These are phyloP conservation scores for Chondrus crispus DNA, from an alignment of 23 red algal species.

Conservation along the genomic window DNA sequence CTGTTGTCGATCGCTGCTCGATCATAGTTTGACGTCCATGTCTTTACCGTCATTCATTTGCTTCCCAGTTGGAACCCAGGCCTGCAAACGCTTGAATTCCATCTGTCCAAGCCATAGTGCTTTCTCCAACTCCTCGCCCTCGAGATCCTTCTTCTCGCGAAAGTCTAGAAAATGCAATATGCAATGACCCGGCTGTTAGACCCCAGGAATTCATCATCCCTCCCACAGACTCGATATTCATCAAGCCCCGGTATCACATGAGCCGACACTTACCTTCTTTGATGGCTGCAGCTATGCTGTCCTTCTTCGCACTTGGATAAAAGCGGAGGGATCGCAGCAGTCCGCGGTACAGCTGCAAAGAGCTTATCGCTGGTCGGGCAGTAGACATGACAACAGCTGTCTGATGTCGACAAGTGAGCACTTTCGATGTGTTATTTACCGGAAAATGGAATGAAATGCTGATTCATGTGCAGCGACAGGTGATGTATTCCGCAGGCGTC, in stretches of 20 bases:
- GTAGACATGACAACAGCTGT: too few relatives aligned
- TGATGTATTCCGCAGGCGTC: too few relatives aligned
- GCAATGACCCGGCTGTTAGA: not conserved
- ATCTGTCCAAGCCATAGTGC: constrained; percentile 55
- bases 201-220: not conserved
- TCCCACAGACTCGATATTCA: not conserved
- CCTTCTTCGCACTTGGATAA: constrained; percentile 42
- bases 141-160: constrained; percentile 34
- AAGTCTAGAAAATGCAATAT: not conserved
- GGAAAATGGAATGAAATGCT: too few relatives aligned
- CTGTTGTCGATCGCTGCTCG: too few relatives aligned
- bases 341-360: constrained; percentile 19
- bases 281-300: constrained; percentile 4
- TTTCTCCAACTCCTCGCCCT: constrained; percentile 40
- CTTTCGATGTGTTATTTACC: too few relatives aligned
- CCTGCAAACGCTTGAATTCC: constrained; percentile 47
- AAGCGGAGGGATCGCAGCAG: constrained; percentile 28
- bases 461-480: too few relatives aligned
- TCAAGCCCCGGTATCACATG: not conserved
- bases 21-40: constrained; percentile 52
- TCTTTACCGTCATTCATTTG: constrained; percentile 49
- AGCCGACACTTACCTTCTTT: constrained; percentile 30
- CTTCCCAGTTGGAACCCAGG: constrained; percentile 39
- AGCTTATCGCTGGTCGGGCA: not conserved
- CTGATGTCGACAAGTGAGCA: too few relatives aligned